phyloP scores from a whole-genome alignment of 2,329 filamentous ascomycete genomes.

The Herpotrichia juniperi region DNA sequence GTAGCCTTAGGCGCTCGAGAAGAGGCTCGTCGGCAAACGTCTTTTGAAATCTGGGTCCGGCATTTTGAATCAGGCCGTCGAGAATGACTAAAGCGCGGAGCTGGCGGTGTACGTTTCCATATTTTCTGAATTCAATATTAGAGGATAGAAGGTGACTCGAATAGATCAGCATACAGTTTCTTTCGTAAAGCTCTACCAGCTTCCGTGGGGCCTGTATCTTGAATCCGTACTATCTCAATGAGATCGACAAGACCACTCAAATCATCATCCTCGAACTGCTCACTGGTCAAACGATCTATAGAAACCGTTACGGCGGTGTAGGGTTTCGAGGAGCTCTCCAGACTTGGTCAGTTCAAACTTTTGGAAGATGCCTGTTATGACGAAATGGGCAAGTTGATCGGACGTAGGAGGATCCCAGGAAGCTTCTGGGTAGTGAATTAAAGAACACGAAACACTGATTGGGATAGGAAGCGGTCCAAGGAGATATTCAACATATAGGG shows the following conservation, averaged over 20 bases:
- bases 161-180: constrained; percentile 70
- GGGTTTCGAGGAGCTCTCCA: constrained; percentile 62
- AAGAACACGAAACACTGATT: not conserved
- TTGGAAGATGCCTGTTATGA: constrained; percentile 29
- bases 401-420: constrained; percentile 34
- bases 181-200: constrained; percentile 92
- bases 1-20: constrained; percentile 86
- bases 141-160: constrained; percentile 1
- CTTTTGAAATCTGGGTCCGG: constrained; percentile 83
- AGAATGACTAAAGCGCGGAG: constrained; percentile 86
- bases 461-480: constrained; percentile 18
- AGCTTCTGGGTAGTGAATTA: constrained; percentile 4
- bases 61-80: constrained; percentile 94
- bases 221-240: constrained; percentile 90
- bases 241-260: constrained; percentile 90
- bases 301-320: constrained; percentile 94
- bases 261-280: constrained; percentile 86
- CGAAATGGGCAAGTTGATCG: constrained; percentile 35
- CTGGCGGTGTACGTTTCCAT: constrained; percentile 92
- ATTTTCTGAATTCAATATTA: constrained; percentile 67
- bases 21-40: constrained; percentile 89
- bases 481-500: no score
- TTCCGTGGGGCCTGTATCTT: constrained; percentile 84
- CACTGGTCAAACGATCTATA: constrained; percentile 87
- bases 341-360: constrained; percentile 25